Percentiles rank a stretch among this genome's conserved stretches.
These are phyloP conservation scores for Escallonia rubra DNA, from an alignment of 129 eudicot species.

Conservation along the genomic window DNA sequence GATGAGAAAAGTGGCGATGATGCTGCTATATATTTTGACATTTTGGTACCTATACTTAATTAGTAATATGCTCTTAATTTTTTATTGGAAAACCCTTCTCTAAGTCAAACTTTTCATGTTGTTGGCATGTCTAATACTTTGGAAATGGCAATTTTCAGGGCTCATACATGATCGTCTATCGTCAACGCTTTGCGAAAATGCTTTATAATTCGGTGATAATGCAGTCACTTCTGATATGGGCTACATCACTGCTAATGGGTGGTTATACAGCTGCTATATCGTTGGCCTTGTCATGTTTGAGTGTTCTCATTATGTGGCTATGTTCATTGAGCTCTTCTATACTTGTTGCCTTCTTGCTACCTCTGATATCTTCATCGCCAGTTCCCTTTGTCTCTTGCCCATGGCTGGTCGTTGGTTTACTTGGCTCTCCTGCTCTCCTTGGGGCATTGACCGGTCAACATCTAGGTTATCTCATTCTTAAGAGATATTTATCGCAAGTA, in stretches of 20 bases:
- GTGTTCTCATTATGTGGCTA: conserved; percentile 75
- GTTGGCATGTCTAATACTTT: not conserved
- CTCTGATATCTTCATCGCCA: conserved; percentile 57
- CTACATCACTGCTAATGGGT: conserved; percentile 66
- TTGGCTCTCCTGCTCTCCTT: conserved; percentile 75
- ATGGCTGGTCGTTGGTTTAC: conserved; percentile 68
- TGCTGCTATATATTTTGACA: conserved; percentile 83
- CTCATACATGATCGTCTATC: conserved; percentile 68
- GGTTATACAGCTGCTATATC: conserved; percentile 64
- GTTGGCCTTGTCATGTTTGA: conserved; percentile 56
- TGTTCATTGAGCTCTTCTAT: conserved; percentile 55
- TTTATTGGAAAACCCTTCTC: not conserved
- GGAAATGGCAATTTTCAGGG: conserved; percentile 49
- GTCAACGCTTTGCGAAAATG: conserved; percentile 66
- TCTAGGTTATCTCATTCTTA: conserved; percentile 49
- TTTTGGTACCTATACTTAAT: conserved; percentile 47
- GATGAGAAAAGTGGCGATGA: conserved; percentile 31
- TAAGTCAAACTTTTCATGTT: not conserved
- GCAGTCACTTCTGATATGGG: conserved; percentile 78
- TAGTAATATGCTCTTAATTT: too few relatives aligned
- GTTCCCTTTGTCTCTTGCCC: conserved; percentile 76
- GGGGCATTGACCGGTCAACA: conserved; percentile 95
- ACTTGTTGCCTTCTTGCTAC: conserved; percentile 55
- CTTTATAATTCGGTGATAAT: conserved; percentile 71
- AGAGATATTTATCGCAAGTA: conserved; percentile 29